Base-by-base conservation (phyloP, 257 asterid genomes). In the Forsythia viridissima region DNA sequence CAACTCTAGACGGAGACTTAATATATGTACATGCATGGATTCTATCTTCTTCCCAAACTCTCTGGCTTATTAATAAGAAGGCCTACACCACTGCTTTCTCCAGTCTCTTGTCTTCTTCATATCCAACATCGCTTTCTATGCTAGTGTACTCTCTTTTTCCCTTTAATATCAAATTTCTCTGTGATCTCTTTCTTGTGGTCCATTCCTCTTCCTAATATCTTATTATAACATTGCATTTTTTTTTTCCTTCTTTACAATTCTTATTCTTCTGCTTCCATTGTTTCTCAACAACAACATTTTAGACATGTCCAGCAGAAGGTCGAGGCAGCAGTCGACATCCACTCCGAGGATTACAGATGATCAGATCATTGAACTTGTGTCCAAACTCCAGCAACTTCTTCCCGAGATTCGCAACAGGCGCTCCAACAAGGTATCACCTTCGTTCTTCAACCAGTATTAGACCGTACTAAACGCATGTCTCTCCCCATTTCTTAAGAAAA, bases 371-470 rank as follows among this genome's bases (percentile, higher is more conserved):
- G 89, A 90, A 24, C 92, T 92, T 16, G 84, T 92, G 65, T 86
- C 94, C 79, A 90, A 89, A 80, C 84, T 92, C 24, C 97, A 92
- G 65, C 95, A 89, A 76, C 90, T 90, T 80, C 87, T 92, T 8
- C 97, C 97, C 8, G 96, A 92, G 77, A 88, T 92, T 79, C 92
- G 91, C 75, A 71, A 20, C 84, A 71, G 97, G 40, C 92, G 97
- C 75, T 75, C 92, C 37, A 80, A 52, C 86, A 90, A 90, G 95
- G 97, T 89, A 48, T 63, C 34, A 1, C 34, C 34, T 30, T 30
- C 34, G 34, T 30, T 30, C 34, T 30, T 30, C 34, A 30, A 30
- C 36, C 48, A 7, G 39, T 24, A 9, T 63, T 63, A 24, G 2
- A 3, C 18, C 2, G 8, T 7, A 57, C 30, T 59, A 18, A 15